A percentile compares a stretch with the other conserved stretches of the same genome.
Conservation (phyloP, 352 stramenopile species). For the Phytophthora palmivora region DNA sequence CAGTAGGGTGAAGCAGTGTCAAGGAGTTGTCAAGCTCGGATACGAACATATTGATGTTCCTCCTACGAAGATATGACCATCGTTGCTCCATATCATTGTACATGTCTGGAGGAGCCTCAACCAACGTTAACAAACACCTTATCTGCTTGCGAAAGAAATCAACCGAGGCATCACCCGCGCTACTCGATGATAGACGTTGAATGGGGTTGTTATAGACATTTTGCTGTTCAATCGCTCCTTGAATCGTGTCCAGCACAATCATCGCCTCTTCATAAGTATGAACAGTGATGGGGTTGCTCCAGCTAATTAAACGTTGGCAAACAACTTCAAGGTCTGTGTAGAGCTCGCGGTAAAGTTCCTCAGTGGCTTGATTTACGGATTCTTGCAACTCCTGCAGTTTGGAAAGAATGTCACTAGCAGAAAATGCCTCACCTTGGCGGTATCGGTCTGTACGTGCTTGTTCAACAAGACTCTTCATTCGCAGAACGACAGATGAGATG, state of each 20-base stretch:
- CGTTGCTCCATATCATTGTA: slow-evolving; percentile 1
- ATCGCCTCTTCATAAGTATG: slow-evolving; percentile 7
- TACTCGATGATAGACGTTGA: slow-evolving; percentile 8
- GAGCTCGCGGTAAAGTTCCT: not conserved
- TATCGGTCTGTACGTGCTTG: not conserved
- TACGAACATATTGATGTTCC: slow-evolving; percentile 3
- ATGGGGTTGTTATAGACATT: slow-evolving; percentile 1
- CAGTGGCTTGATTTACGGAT: not conserved
- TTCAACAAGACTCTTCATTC: slow-evolving; percentile 3
- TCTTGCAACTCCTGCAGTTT: slow-evolving; percentile 6
- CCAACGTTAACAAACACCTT: slow-evolving; percentile 2
- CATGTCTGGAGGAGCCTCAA: slow-evolving; percentile 3
- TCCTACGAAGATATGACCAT: slow-evolving; percentile 2
- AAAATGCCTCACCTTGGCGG: not conserved
- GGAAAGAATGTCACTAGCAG: not conserved
- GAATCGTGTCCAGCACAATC: slow-evolving; percentile 4
- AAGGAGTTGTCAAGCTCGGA: slow-evolving; percentile 2
- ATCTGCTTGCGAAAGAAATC: slow-evolving; percentile 7
- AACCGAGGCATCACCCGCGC: slow-evolving; percentile 2
- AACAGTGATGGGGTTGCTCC: not conserved
- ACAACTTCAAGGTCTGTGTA: slow-evolving; percentile 6
- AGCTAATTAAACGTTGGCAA: slow-evolving; percentile 1
- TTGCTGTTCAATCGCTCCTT: slow-evolving; percentile 7
- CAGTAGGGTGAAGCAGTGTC: slow-evolving; percentile 2
- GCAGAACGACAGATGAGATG: slow-evolving; percentile 5